Evolutionary conservation across 148 eudicot species (phyloP), one percentile per base, ranked within the genome.

Genomic region (Fallopia convolvulus): DNA sequence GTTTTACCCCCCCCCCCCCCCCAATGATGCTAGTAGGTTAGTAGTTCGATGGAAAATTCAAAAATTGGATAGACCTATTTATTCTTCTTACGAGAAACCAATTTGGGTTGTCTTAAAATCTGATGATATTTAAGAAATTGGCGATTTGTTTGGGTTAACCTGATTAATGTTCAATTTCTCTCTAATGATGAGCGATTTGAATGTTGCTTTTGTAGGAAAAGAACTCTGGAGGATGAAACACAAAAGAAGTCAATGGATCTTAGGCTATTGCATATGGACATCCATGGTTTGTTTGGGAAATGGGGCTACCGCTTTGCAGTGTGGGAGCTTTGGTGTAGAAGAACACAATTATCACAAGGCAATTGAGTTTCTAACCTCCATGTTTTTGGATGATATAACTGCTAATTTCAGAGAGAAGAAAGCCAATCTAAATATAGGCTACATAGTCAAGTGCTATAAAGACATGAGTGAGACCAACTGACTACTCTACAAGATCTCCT

Each of bases 211-310:
- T 63, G 70, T 75, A 94, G 98, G 80, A 83, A 90, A 83, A 87
- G 92, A 41, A 80, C 95, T 8, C 84, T 94, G 4, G 95, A 84
- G 72, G 98, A 94, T 81, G 81, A 77, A 26, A 89, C 98, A 21
- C 89, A 78, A 78, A 94, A 92, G 84, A 82, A 79, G 30, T 80
- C 72, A 42, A 90, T 92, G 93, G 93, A 92, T 72, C 92, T 94
- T 42, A 80, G 98, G 9, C 79, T 94, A 61, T 94, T 39, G 88
- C 98, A 14, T 92, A 92, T 44, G 98, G 95, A 1, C 84, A 83
- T 30, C 79, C 97, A 6, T 94, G 97, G n/a, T n/a, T n/a, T n/a
- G 98, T 94, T 94, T 44, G 97, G 97, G 10, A 87, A 83, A 72
- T 94, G 98, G 98, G 97, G 88, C 3, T 94, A 94, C 73, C 80